Evolutionary conservation across 768 basidiomycete species (phyloP).

Genomic region (Boletus eberwhitei): DNA sequence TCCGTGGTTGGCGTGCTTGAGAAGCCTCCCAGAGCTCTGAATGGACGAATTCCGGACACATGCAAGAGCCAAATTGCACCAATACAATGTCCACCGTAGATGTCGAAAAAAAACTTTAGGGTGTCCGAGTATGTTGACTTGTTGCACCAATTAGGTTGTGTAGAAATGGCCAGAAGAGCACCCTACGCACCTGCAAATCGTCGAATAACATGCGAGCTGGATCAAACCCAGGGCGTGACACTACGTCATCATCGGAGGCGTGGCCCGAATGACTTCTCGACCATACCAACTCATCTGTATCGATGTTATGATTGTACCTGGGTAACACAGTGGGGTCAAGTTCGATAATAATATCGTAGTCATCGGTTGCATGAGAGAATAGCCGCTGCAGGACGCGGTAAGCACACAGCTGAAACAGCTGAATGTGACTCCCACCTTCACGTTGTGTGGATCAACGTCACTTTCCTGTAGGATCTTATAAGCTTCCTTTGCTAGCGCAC

Average conservation of each 20-base stretch:
- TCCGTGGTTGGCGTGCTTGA: slow-evolving; percentile 55
- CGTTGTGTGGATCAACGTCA: slow-evolving; percentile 48
- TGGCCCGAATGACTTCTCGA: slow-evolving; percentile 29
- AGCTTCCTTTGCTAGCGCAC: slow-evolving; percentile 72
- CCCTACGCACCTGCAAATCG: slow-evolving; percentile 65
- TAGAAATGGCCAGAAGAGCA: not conserved
- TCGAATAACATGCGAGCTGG: slow-evolving; percentile 63
- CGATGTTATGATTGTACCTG: slow-evolving; percentile 71
- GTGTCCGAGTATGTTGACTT: slow-evolving; percentile 74
- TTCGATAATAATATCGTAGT: slow-evolving; percentile 84
- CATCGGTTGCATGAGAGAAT: slow-evolving; percentile 77
- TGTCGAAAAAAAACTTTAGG: slow-evolving; percentile 81
- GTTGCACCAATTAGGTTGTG: slow-evolving; percentile 3
- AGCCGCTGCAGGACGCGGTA: slow-evolving; percentile 50
- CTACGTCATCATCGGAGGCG: slow-evolving; percentile 31
- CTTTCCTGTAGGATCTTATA: slow-evolving; percentile 54
- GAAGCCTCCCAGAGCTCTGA: slow-evolving; percentile 81
- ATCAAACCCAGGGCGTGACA: slow-evolving; percentile 70
- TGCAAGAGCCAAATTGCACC: slow-evolving; percentile 87
- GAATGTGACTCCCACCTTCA: slow-evolving; percentile 47
- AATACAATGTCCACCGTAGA: slow-evolving; percentile 72
- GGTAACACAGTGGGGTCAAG: slow-evolving; percentile 63
- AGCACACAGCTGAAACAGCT: not conserved
- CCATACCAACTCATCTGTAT: slow-evolving; percentile 48
- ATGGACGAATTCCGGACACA: slow-evolving; percentile 56